phyloP scores from a whole-genome alignment of 768 basidiomycete species.

The Lentinula lateritia region DNA sequence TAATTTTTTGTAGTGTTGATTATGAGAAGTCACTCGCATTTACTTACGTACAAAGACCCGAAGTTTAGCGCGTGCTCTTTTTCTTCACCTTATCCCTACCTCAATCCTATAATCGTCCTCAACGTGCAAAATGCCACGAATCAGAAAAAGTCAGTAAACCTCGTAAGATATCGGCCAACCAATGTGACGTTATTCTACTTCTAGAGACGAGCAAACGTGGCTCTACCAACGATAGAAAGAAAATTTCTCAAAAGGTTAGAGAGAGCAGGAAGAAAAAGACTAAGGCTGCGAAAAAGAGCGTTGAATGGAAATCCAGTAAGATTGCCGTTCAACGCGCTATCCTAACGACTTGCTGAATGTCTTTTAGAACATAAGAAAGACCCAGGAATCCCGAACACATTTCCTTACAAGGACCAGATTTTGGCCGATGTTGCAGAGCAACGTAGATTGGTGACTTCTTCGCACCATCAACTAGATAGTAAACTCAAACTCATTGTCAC shows the following conservation, averaged over 20 bases:
- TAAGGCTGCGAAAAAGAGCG: constrained; percentile 72
- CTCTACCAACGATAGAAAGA: constrained; percentile 67
- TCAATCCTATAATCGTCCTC: background rate
- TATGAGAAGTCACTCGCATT: too few species aligned
- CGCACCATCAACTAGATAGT: background rate
- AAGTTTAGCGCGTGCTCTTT: background rate
- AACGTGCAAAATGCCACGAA: constrained; percentile 46
- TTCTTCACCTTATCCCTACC: background rate
- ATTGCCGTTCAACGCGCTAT: background rate
- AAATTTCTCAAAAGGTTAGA: constrained; percentile 66
- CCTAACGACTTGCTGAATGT: background rate
- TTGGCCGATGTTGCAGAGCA: constrained; percentile 85
- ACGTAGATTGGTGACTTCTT: constrained; percentile 56
- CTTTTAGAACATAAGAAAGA: constrained; percentile 73
- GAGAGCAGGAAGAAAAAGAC: constrained; percentile 74
- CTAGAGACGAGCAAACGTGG: constrained; percentile 84
- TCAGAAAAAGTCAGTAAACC: constrained; percentile 56
- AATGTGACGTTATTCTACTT: constrained; percentile 6
- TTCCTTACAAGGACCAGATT: constrained; percentile 93
- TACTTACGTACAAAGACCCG: background rate
- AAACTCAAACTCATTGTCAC: background rate
- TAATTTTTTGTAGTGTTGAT: too few species aligned
- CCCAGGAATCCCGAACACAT: constrained; percentile 89
- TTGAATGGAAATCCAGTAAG: constrained; percentile 87
- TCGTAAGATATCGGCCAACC: too few species aligned